Percentiles rank a stretch among this genome's conserved stretches.
Evolutionary conservation across 1,284 basidiomycete genomes (phyloP).

Genomic region (Marasmius sp.): DNA sequence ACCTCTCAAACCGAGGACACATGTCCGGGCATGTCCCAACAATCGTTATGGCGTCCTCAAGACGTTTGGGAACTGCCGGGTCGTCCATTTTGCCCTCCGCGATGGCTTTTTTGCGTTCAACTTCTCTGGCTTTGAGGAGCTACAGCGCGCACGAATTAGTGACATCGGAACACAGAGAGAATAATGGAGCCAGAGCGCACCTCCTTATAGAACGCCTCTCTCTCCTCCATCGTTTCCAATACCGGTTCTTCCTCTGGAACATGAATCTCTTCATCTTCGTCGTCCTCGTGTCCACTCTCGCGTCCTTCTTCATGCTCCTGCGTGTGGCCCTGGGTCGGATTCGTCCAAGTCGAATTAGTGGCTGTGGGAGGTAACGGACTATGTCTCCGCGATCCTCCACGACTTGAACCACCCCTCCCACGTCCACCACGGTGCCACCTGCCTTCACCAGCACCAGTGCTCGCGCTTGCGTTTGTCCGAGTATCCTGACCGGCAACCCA

Average conservation of each 20-base stretch:
- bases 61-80: conserved; percentile 71
- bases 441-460: conserved; percentile 41
- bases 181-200: conserved; percentile 36
- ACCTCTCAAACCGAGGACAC: conserved; percentile 93
- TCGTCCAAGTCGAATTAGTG: neutral
- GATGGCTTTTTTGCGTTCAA: conserved; percentile 78
- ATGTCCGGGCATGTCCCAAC: conserved; percentile 91
- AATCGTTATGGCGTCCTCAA: conserved; percentile 88
- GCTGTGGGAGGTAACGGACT: conserved; percentile 30
- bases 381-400: conserved; percentile 38
- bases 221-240: conserved; percentile 55
- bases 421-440: conserved; percentile 45
- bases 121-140: conserved; percentile 73
- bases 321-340: neutral
- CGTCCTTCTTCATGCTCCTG: neutral
- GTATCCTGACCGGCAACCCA: conserved; percentile 44
- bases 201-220: conserved; percentile 67
- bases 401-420: conserved; percentile 33
- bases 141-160: conserved; percentile 28
- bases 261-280: conserved; percentile 21
- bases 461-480: conserved; percentile 31
- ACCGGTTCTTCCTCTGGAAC: conserved; percentile 35
- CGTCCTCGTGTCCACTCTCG: neutral
- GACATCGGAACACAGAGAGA: conserved; percentile 11
- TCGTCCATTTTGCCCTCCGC: conserved; percentile 86